Evolutionary conservation across 192 early-diverging fungal species (phyloP).

Genomic region (Coemansia nantahalensis): DNA sequence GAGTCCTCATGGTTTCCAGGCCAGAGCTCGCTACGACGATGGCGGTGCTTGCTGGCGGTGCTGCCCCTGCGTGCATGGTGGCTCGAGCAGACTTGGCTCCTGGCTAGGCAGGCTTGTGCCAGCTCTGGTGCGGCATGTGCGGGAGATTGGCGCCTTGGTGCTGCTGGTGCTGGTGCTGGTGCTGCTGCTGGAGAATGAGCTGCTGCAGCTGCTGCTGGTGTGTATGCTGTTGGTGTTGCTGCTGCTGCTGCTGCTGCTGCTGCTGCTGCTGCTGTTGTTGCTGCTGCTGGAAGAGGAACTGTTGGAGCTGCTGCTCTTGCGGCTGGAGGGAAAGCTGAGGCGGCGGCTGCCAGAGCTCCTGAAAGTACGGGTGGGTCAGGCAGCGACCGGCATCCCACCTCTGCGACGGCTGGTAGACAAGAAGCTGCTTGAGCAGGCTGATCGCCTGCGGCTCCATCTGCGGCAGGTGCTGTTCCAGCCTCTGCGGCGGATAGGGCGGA

Average conservation of each 20-base stretch:
- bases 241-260: slow-evolving; percentile 22
- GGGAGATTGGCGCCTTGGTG: slow-evolving; percentile 29
- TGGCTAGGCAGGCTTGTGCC: no score
- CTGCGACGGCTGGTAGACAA: slow-evolving; percentile 66
- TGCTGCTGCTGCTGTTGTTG: slow-evolving; percentile 25
- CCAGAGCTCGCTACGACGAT: no score
- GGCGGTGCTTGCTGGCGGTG: no score
- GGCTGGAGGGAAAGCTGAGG: slow-evolving; percentile 32
- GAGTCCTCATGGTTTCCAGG: no score
- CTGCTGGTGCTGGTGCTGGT: slow-evolving; percentile 10
- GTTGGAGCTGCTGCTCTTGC: slow-evolving; percentile 39
- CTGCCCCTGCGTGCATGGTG: no score
- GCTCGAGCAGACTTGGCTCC: no score
- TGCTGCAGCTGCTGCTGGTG: slow-evolving; percentile 19
- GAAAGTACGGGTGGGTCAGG: slow-evolving; percentile 43
- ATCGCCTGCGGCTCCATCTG: slow-evolving; percentile 74
- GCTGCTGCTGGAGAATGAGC: slow-evolving; percentile 18
- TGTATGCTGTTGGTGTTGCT: slow-evolving; percentile 29
- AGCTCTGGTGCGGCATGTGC: slow-evolving; percentile 23
- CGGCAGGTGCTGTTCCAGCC: slow-evolving; percentile 64
- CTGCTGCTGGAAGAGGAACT: slow-evolving; percentile 30
- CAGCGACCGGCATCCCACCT: slow-evolving; percentile 44
- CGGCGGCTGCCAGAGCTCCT: slow-evolving; percentile 42
- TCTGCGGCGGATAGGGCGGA: slow-evolving; percentile 60
- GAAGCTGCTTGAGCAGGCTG: slow-evolving; percentile 70